Evolutionary conservation across 352 stramenopile species (phyloP).

Genomic region (Pythium volutum): DNA sequence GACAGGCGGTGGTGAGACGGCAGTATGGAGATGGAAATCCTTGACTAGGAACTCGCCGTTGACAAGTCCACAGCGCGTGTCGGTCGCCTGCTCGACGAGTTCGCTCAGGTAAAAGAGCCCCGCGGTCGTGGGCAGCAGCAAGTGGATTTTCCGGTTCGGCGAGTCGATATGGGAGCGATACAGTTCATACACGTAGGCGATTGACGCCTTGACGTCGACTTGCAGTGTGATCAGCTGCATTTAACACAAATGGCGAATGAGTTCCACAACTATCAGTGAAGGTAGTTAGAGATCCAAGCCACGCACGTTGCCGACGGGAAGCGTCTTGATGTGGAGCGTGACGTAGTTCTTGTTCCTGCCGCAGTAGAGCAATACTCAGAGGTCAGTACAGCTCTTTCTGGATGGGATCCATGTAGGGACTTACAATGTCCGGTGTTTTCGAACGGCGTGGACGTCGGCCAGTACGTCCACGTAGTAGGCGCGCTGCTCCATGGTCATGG

Average conservation of each 20-base stretch:
- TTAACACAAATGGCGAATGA: no score
- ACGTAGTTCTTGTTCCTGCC: slow-evolving; percentile 56
- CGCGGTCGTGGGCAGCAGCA: slow-evolving; percentile 60
- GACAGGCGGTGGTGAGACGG: neutral
- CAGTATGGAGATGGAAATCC: slow-evolving; percentile 57
- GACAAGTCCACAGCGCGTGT: slow-evolving; percentile 57
- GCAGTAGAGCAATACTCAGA: neutral
- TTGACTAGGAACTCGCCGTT: slow-evolving; percentile 62
- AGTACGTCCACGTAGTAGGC: slow-evolving; percentile 57
- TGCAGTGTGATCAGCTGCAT: slow-evolving; percentile 52
- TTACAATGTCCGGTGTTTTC: slow-evolving; percentile 57
- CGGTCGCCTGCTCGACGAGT: slow-evolving; percentile 50
- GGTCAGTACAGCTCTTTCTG: neutral
- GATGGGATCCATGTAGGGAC: neutral
- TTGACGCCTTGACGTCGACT: slow-evolving; percentile 45
- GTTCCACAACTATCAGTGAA: no score
- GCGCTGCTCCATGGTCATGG: slow-evolving; percentile 13
- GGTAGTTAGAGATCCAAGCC: neutral
- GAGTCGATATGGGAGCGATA: slow-evolving; percentile 61
- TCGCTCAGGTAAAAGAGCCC: slow-evolving; percentile 76
- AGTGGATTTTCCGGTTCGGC: slow-evolving; percentile 55
- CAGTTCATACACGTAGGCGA: slow-evolving; percentile 75
- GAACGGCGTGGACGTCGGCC: slow-evolving; percentile 45
- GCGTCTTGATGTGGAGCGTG: slow-evolving; percentile 66
- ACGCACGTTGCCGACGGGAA: slow-evolving; percentile 70